phyloP scores from a whole-genome alignment of 176 grass and related monocot species.

The Musa itinerans region DNA sequence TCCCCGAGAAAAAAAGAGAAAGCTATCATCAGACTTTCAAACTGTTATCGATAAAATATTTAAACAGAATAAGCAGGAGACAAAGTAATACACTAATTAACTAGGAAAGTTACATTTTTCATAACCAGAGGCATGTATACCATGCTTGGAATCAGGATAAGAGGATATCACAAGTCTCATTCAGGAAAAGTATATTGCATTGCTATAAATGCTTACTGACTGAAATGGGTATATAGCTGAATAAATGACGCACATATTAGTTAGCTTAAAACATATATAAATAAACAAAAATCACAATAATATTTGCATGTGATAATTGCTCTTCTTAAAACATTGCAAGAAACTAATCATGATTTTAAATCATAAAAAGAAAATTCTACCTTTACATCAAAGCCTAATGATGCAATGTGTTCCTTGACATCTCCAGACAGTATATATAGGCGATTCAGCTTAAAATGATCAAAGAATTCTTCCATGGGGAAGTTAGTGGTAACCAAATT shows the following conservation, averaged over 20 bases:
- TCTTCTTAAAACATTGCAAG: background rate
- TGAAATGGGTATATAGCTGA: too few species aligned
- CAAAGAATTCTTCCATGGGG: slow-evolving; percentile 52
- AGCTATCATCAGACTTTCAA: background rate
- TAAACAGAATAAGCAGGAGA: background rate
- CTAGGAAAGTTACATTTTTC: background rate
- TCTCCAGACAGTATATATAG: slow-evolving; percentile 51
- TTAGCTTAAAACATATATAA: background rate
- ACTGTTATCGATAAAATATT: background rate
- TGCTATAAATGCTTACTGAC: too few species aligned
- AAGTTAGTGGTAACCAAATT: slow-evolving; percentile 45
- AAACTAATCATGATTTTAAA: slow-evolving; percentile 5
- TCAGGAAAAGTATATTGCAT: background rate
- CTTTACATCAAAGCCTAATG: slow-evolving; percentile 63
- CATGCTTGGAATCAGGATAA: too few species aligned
- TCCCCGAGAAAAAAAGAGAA: background rate
- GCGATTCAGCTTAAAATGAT: slow-evolving; percentile 60
- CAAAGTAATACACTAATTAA: background rate
- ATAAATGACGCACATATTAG: background rate
- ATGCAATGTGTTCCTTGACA: slow-evolving; percentile 49
- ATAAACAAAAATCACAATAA: too few species aligned
- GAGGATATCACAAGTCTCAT: background rate
- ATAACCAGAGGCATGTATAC: background rate
- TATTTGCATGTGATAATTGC: too few species aligned
- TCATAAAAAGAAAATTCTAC: slow-evolving; percentile 22